A percentile compares a stretch with the other conserved stretches of the same genome.
These are phyloP conservation scores for Calonectria fujianensis DNA, from an alignment of 2,329 filamentous ascomycete species.

Conservation along the genomic window DNA sequence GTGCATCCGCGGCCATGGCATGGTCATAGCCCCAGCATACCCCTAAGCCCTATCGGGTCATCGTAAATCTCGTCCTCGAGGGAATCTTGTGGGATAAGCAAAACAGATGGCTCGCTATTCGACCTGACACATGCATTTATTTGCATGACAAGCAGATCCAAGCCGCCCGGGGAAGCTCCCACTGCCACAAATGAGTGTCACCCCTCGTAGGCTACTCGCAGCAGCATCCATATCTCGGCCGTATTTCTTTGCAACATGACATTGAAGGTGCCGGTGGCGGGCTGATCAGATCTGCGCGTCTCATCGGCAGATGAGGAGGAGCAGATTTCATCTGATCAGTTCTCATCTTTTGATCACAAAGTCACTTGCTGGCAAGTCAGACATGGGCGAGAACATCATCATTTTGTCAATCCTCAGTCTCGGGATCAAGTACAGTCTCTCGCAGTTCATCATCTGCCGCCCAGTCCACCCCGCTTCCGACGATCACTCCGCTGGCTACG, in stretches of 20 bases:
- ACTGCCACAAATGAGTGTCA: constrained; percentile 45
- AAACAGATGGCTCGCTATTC: constrained; percentile 39
- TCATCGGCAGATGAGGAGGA: constrained; percentile 23
- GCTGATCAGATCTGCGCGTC: constrained; percentile 16
- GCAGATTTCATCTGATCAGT: constrained; percentile 13
- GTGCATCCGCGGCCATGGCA: constrained; percentile 47
- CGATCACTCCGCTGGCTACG: constrained; percentile 85
- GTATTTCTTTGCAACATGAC: constrained; percentile 6
- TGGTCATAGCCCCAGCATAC: constrained; percentile 56
- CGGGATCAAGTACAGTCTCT: constrained; percentile 82
- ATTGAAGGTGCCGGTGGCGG: constrained; percentile 7
- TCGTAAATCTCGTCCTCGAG: constrained; percentile 34
- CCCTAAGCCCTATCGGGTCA: constrained; percentile 54
- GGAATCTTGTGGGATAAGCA: constrained; percentile 39
- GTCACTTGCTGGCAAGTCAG: constrained; percentile 5
- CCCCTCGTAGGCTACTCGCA: constrained; percentile 42
- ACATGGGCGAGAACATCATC: constrained; percentile 26
- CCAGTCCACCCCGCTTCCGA: constrained; percentile 90
- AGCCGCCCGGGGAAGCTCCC: constrained; percentile 22
- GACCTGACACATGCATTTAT: constrained; percentile 49
- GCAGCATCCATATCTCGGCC: constrained; percentile 27
- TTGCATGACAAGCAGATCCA: constrained; percentile 43
- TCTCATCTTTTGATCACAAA: neutral
- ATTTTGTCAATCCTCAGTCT: constrained; percentile 63
- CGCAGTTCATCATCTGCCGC: constrained; percentile 79